Evolutionary conservation across 768 basidiomycete genomes (phyloP), one percentile per base, ranked within the genome.

Genomic region (Pleurotus platypus): DNA sequence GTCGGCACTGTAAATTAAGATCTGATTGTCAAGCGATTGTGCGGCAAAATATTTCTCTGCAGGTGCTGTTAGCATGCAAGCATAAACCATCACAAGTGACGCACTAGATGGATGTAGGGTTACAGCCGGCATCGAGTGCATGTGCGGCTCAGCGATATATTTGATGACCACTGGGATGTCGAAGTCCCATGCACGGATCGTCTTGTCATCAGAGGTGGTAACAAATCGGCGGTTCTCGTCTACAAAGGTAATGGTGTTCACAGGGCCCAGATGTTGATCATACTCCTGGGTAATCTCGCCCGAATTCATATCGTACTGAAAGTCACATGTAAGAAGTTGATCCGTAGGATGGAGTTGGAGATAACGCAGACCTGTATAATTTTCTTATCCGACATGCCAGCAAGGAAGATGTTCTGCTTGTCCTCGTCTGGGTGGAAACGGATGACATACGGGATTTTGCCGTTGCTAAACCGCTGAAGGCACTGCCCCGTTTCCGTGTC

Each of bases 141-240:
- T 98, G 67, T 94, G 87, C 3, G 97, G 97, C 71, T 99, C 97
- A 16, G 97, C 96, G 58, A 98, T 98, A 70, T 98, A 97, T 72
- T 99, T 99, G 79, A 99, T 98, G 54, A 97, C 94, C 37, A 98
- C 97, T 4, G 97, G 97, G 61, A 99, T 98, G 72, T 99, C 97
- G 70, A 89, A 98, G 70, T 99, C 97, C 97, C 97, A 99, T 15
- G 94, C 96, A 46, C 97, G 87, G 61, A 99, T 97, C 2, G 94
- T 97, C 75, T 98, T 98, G 75, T 99, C 97, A 69, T 99, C 97
- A 8, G 94, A 98, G 12, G 96, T 98, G 2, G 97, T 98, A 54
- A 98, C 89, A 67, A 99, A 98, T 57, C 96, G 84, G 62, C 97
- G 81, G 69, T 98, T 98, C 67, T 99, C 94, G 66, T 99, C 97